phyloP scores from a whole-genome alignment of 2,329 filamentous ascomycete species.

The Didymella sp. region DNA sequence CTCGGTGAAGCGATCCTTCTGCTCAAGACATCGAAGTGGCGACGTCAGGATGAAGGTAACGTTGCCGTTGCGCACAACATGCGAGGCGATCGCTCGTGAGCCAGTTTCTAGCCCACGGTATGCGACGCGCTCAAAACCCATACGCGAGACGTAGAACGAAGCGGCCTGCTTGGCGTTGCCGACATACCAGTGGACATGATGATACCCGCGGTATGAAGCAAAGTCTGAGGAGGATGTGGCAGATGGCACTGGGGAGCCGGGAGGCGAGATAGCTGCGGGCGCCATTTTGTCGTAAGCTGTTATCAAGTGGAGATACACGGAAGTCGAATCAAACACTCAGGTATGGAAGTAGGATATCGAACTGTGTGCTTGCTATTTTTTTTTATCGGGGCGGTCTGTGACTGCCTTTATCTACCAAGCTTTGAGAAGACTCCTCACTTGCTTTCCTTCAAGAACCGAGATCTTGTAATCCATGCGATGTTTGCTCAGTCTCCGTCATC shows the following conservation, averaged over 20 bases:
- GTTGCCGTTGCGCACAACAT: constrained; percentile 78
- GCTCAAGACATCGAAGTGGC: constrained; percentile 66
- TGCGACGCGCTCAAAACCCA: constrained; percentile 83
- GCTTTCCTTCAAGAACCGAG: constrained; percentile 36
- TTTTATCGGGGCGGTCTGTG: not conserved
- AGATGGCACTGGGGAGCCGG: constrained; percentile 48
- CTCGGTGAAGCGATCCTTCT: constrained; percentile 38
- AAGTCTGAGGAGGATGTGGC: constrained; percentile 43
- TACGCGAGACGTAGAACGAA: constrained; percentile 83
- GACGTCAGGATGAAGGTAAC: constrained; percentile 86
- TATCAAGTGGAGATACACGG: not conserved
- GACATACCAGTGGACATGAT: constrained; percentile 95
- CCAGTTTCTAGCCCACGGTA: constrained; percentile 91
- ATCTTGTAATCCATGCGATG: constrained; percentile 19
- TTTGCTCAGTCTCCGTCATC: constrained; percentile 31
- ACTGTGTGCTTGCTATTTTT: constrained; percentile 6
- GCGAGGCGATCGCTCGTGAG: constrained; percentile 78
- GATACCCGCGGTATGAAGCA: constrained; percentile 77
- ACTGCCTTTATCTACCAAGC: constrained; percentile 26
- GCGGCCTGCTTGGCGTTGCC: constrained; percentile 97
- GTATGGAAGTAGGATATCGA: not conserved
- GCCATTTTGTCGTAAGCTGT: constrained; percentile 33
- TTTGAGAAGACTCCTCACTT: constrained; percentile 6
- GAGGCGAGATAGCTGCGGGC: constrained; percentile 50
- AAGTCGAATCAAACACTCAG: not conserved